phyloP scores from a whole-genome alignment of 208 protist species.

The Crithidia expoeki region DNA sequence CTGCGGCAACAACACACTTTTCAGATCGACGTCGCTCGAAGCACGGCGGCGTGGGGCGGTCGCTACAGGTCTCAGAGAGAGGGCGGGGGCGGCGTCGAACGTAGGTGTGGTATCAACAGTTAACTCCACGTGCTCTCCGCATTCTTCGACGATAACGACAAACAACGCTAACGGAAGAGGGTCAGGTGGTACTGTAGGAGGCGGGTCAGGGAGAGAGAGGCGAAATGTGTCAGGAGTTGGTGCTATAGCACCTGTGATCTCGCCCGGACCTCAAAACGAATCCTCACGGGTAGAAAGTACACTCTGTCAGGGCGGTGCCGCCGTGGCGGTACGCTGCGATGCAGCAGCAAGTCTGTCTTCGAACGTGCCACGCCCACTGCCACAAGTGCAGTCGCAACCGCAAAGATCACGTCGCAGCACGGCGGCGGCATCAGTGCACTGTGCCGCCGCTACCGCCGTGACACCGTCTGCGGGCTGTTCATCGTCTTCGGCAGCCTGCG shows the following conservation, averaged over 20 bases:
- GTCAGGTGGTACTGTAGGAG: too few species aligned
- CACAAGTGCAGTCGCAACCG: background rate
- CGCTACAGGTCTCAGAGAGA: background rate
- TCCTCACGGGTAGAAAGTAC: background rate
- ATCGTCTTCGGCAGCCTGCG: too few species aligned
- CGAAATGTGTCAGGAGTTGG: background rate
- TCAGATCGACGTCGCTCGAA: constrained; percentile 8
- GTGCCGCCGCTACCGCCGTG: background rate
- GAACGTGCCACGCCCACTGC: background rate
- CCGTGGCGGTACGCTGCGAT: background rate
- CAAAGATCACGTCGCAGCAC: too few species aligned
- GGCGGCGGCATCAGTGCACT: background rate
- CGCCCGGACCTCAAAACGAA: background rate
- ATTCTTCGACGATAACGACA: background rate
- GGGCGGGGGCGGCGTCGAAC: background rate
- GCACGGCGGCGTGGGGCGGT: constrained; percentile 9
- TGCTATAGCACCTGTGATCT: background rate
- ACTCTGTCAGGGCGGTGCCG: background rate
- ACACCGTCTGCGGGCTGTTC: background rate
- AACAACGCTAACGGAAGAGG: background rate
- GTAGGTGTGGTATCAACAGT: background rate
- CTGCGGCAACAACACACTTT: constrained; percentile 8
- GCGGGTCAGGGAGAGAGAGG: too few species aligned
- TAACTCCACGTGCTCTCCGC: background rate
- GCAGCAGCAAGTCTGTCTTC: background rate